Base-by-base conservation (phyloP, 2,329 filamentous ascomycete genomes). In the Fusarium nisikadoi region DNA sequence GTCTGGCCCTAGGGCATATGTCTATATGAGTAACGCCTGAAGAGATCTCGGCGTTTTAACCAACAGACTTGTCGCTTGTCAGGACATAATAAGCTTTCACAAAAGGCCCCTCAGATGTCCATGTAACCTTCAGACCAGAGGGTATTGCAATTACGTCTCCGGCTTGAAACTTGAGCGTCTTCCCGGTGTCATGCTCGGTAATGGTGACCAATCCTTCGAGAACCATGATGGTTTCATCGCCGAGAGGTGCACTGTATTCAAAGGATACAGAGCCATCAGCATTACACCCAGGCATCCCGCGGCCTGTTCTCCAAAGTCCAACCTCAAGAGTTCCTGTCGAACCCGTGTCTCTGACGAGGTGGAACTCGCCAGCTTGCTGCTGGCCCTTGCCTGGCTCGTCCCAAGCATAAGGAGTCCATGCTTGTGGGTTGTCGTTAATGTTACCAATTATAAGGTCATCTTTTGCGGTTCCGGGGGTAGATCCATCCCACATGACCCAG, bases 11-110 rank as follows among this genome's bases (percentile, higher is more conserved):
- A 5, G 17, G 4, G n/a, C 9, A 45, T 20, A 11, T 20, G 20
- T 19, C 4, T 13, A 1, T 1, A 45, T 20, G 16, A 9, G 3
- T 45, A 16, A 14, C 5, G 10, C 4, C 25, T 45, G 11, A 5
- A 45, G 5, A 29, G 6, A 29, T n/a, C 19, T 16, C 8, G 0
- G 1, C 13, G 9, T 3, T 12, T 16, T 31, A 31, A 3, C 4
- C 6, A 11, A 31, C 20, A 47, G 45, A n/a, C 45, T 47, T 47
- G 45, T 47, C 45, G 45, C 20, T 47, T 4, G 45, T 47, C 6
- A 47, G 14, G 16, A 47, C 27, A 47, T 31, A 47, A 17, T 47
- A 47, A 6, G 45, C 4, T 7, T 47, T 47, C 0, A 47, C 45
- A 23, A 47, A 47, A 17, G 45, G 45, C 27, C 13, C 20, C 27